These are phyloP conservation scores for Plantago rigida DNA, from an alignment of 305 asterid species.

Conservation along the genomic window DNA sequence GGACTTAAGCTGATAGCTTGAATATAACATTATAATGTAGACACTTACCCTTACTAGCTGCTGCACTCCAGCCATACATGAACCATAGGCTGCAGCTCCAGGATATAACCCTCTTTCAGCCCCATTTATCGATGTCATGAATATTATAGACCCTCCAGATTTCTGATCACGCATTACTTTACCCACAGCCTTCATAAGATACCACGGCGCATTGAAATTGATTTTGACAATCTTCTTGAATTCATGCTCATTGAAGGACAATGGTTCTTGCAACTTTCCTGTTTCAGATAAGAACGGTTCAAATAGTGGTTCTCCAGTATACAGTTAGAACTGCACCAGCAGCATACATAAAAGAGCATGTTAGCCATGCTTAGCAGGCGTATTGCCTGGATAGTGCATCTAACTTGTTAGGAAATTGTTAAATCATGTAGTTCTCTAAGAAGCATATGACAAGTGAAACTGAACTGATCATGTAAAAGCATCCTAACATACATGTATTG, in stretches of 20 bases:
- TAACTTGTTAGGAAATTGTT: too few species aligned
- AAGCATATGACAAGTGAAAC: too few species aligned
- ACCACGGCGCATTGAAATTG: slow-evolving; percentile 79
- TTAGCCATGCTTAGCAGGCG: too few species aligned
- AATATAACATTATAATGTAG: not conserved
- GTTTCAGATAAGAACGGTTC: slow-evolving; percentile 28
- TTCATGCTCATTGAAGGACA: slow-evolving; percentile 52
- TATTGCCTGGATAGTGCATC: too few species aligned
- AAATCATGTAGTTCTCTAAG: too few species aligned
- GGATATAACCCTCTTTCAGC: slow-evolving; percentile 84
- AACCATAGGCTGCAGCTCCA: slow-evolving; percentile 93
- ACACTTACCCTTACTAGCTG: slow-evolving; percentile 75
- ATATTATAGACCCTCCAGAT: slow-evolving; percentile 75
- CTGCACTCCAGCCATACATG: slow-evolving; percentile 79
- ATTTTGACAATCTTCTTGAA: slow-evolving; percentile 61
- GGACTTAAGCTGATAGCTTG: not conserved
- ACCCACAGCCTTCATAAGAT: slow-evolving; percentile 66
- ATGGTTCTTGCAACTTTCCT: slow-evolving; percentile 82
- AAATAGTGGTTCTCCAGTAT: too few species aligned
- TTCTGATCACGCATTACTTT: slow-evolving; percentile 61
- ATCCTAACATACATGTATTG: too few species aligned
- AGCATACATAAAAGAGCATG: too few species aligned
- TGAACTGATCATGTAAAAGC: too few species aligned
- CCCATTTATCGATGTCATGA: slow-evolving; percentile 64
- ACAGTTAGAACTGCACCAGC: not conserved